These are phyloP conservation scores for Entomortierella chlamydospora DNA, from an alignment of 192 early-diverging fungal species.

Conservation along the genomic window DNA sequence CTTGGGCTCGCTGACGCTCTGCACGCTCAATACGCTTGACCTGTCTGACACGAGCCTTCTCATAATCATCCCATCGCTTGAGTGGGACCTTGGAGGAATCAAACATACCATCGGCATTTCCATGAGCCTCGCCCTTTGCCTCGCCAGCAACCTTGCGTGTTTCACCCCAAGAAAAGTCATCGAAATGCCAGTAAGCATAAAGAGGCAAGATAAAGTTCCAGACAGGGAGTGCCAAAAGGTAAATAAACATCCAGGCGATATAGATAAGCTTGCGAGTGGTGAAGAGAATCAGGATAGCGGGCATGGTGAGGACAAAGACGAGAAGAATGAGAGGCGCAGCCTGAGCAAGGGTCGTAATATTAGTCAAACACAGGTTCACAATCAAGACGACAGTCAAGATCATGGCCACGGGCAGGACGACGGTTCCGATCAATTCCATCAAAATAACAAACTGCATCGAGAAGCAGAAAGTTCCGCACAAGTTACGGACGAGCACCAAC, in stretches of 20 bases:
- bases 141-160: constrained; percentile 81
- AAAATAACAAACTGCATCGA: constrained; percentile 90
- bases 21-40: constrained; percentile 76
- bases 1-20: constrained; percentile 50
- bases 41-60: constrained; percentile 79
- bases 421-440: constrained; percentile 82
- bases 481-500: constrained; percentile 89
- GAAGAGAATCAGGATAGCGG: constrained; percentile 89
- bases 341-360: constrained; percentile 65
- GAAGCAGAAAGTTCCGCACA: constrained; percentile 98
- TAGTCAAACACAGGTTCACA: constrained; percentile 63
- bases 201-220: constrained; percentile 94
- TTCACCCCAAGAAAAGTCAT: constrained; percentile 91
- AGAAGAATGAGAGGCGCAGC: constrained; percentile 83
- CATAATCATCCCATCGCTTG: constrained; percentile 89
- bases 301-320: constrained; percentile 85
- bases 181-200: constrained; percentile 95
- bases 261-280: constrained; percentile 90
- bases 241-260: constrained; percentile 93
- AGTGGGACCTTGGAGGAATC: constrained; percentile 83
- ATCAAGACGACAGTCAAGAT: constrained; percentile 76
- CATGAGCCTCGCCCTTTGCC: constrained; percentile 80
- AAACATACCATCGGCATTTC: constrained; percentile 81
- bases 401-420: constrained; percentile 82
- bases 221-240: constrained; percentile 83